Evolutionary conservation across 306 rosid genomes (phyloP).

Genomic region (Canavalia gladiata): DNA sequence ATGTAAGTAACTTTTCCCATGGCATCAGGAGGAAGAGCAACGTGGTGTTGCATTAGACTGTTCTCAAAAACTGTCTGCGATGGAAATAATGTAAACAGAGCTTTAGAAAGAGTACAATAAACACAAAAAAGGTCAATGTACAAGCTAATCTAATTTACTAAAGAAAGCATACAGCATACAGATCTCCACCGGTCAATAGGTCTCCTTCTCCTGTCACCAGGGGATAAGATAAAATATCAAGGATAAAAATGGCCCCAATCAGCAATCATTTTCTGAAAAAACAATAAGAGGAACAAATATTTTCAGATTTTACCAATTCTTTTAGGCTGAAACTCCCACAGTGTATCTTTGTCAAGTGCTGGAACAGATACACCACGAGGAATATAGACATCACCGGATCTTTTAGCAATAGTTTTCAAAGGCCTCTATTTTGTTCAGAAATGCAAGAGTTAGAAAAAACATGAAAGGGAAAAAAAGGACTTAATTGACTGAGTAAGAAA

Average conservation of each 20-base stretch:
- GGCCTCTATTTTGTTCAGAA: constrained; percentile 66
- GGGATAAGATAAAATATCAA: constrained; percentile 23
- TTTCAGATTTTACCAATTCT: constrained; percentile 58
- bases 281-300: not conserved
- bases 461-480: not conserved
- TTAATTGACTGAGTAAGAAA: not conserved
- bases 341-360: constrained; percentile 83
- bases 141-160: not conserved
- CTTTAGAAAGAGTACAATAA: not conserved
- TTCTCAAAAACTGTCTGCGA: constrained; percentile 78
- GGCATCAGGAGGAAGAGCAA: constrained; percentile 75
- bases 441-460: not conserved
- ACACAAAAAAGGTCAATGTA: not conserved
- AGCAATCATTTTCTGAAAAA: not conserved
- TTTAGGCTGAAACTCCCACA: constrained; percentile 84
- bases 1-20: constrained; percentile 78
- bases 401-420: constrained; percentile 83
- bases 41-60: constrained; percentile 75
- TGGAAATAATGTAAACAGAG: constrained; percentile 27
- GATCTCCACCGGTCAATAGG: constrained; percentile 76
- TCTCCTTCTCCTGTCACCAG: constrained; percentile 76
- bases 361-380: constrained; percentile 87
- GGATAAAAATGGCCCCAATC: not conserved
- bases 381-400: constrained; percentile 84
- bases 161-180: constrained; percentile 72